Percentiles rank a stretch among this genome's conserved stretches.
Conservation (phyloP, 2,329 filamentous ascomycete genomes). For the Penicillium sp. region DNA sequence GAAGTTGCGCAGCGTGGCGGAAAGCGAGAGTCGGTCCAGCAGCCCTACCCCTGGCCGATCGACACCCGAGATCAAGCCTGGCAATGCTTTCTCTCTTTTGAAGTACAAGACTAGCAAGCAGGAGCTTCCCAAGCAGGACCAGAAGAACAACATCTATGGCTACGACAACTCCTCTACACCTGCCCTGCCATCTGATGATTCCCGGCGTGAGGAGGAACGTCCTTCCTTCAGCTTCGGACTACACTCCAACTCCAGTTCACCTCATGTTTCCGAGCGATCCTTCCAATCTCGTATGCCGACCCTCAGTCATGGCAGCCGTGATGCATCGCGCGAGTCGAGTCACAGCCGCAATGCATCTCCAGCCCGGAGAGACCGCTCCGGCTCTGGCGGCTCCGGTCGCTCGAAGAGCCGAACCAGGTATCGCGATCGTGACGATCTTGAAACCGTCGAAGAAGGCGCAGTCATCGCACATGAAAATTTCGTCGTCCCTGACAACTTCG, state of each 20-base stretch:
- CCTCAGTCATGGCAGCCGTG: conserved; percentile 31
- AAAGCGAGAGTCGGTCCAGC: conserved; percentile 43
- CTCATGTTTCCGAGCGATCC: conserved; percentile 33
- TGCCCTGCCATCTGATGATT: conserved; percentile 34
- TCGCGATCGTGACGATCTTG: conserved; percentile 56
- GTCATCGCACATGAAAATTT: conserved; percentile 31
- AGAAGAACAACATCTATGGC: conserved; percentile 45
- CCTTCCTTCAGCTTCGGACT: conserved; percentile 30
- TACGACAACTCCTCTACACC: conserved; percentile 40
- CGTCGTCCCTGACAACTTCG: conserved; percentile 25
- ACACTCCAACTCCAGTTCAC: conserved; percentile 40
- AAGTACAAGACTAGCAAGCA: conserved; percentile 43
- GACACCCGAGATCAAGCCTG: conserved; percentile 36
- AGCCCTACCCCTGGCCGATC: conserved; percentile 42
- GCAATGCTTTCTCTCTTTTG: conserved; percentile 46
- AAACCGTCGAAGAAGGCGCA: conserved; percentile 50
- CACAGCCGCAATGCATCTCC: conserved; percentile 38
- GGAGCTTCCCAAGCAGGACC: conserved; percentile 29
- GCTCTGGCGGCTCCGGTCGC: conserved; percentile 53
- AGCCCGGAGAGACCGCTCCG: conserved; percentile 53
- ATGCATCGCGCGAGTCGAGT: conserved; percentile 36
- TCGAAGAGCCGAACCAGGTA: conserved; percentile 54
- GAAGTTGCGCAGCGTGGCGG: conserved; percentile 45
- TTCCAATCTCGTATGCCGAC: conserved; percentile 29
- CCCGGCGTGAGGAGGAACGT: conserved; percentile 39